phyloP scores from a whole-genome alignment of 2,329 filamentous ascomycete species.

The Aureobasidium subglaciale region DNA sequence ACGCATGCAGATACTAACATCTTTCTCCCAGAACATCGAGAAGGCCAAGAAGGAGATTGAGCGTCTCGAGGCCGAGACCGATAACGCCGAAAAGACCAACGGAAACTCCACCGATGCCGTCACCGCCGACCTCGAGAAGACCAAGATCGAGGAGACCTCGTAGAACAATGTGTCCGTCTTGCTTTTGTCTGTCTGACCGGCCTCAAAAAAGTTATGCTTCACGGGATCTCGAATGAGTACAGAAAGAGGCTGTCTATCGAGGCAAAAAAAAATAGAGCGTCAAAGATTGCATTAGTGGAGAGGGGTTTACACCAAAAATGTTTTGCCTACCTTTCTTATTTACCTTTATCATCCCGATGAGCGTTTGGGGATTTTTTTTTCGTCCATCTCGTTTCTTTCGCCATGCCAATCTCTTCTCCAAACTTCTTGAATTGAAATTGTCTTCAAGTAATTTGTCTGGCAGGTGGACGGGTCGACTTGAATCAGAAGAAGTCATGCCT shows the following conservation, averaged over 20 bases:
- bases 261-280: background rate
- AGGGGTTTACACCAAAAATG: background rate
- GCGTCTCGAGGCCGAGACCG: slow-evolving; percentile 66
- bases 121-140: slow-evolving; percentile 55
- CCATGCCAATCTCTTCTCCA: too few relatives aligned
- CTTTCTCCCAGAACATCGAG: slow-evolving; percentile 70
- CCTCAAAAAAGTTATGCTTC: slow-evolving; percentile 1
- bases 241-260: background rate
- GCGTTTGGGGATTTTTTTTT: slow-evolving; percentile 1
- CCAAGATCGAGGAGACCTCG: slow-evolving; percentile 49
- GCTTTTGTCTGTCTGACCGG: background rate
- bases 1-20: slow-evolving; percentile 26
- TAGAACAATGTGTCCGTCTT: background rate
- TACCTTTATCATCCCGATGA: background rate
- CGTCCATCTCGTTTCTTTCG: too few relatives aligned
- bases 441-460: too few relatives aligned
- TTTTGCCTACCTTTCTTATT: background rate
- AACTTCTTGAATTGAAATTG: too few relatives aligned
- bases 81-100: slow-evolving; percentile 48
- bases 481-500: too few relatives aligned
- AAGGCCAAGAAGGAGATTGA: slow-evolving; percentile 96
- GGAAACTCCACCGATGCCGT: slow-evolving; percentile 49
- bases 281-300: background rate
- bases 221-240: background rate
- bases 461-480: too few relatives aligned